Percentiles rank a stretch among this genome's conserved stretches.
These are phyloP conservation scores for Backusella psychrophila DNA, from an alignment of 192 early-diverging fungal genomes.

Conservation along the genomic window DNA sequence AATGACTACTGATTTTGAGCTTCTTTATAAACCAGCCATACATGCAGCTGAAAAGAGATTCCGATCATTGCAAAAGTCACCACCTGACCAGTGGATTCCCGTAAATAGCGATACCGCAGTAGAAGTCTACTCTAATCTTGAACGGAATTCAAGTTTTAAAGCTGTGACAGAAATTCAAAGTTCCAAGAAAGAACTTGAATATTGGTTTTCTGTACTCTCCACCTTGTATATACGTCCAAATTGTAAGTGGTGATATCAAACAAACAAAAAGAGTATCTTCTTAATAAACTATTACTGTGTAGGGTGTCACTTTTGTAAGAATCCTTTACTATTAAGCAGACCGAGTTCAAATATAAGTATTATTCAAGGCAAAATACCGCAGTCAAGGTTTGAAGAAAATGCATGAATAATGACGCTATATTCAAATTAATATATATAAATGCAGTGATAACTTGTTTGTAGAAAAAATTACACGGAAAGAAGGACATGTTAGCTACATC, in stretches of 20 bases:
- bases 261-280: neutral
- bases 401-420: neutral
- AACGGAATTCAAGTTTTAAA: neutral
- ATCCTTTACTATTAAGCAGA: neutral
- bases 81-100: neutral
- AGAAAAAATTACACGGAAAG: neutral
- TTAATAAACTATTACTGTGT: neutral
- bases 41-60: neutral
- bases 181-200: neutral
- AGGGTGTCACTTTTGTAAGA: constrained; percentile 2
- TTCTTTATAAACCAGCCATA: neutral
- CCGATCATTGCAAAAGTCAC: neutral
- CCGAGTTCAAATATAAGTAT: neutral
- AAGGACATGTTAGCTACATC: neutral
- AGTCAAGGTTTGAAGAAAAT: constrained; percentile 1
- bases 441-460: neutral
- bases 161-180: neutral
- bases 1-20: neutral
- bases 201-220: neutral
- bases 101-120: neutral
- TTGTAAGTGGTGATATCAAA: neutral
- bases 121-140: neutral
- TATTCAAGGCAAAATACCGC: neutral
- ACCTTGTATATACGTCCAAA: neutral
- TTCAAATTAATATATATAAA: constrained; percentile 3